Percentiles rank a stretch among this genome's conserved stretches.
These are phyloP conservation scores for Pseudomassariella vexata DNA, from an alignment of 2,329 filamentous ascomycete genomes.

Conservation along the genomic window DNA sequence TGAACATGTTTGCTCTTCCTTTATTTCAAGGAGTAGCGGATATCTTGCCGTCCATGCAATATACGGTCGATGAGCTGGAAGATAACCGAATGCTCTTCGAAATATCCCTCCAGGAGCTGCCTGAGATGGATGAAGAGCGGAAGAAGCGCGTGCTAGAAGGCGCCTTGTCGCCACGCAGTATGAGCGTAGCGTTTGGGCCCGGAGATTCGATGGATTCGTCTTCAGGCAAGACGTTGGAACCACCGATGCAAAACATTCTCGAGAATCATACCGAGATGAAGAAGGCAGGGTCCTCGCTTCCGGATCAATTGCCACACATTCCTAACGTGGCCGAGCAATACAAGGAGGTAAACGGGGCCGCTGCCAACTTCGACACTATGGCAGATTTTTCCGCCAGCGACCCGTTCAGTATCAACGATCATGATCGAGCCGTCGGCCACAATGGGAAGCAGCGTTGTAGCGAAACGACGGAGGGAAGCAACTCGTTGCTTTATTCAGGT, in stretches of 20 bases:
- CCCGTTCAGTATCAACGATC: conserved; percentile 37
- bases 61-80: conserved; percentile 76
- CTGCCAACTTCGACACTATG: conserved; percentile 38
- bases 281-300: conserved; percentile 14
- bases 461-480: conserved; percentile 57
- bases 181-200: conserved; percentile 30
- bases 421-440: conserved; percentile 21
- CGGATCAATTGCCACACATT: conserved; percentile 22
- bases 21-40: conserved; percentile 85
- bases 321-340: conserved; percentile 28
- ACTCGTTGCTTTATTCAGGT: conserved; percentile 44
- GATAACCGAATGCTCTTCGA: conserved; percentile 73
- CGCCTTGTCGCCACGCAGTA: conserved; percentile 38
- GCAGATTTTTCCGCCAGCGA: conserved; percentile 44
- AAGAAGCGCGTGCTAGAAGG: conserved; percentile 31
- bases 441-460: conserved; percentile 50
- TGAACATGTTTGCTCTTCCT: conserved; percentile 91
- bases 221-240: conserved; percentile 9
- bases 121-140: conserved; percentile 36
- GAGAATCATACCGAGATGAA: conserved; percentile 21
- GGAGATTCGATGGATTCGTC: conserved; percentile 15
- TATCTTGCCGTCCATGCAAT: conserved; percentile 77
- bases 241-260: conserved; percentile 8
- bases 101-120: conserved; percentile 58
- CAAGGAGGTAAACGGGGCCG: conserved; percentile 37